Evolutionary conservation across 1,284 basidiomycete genomes (phyloP), one percentile per base, ranked within the genome.

Genomic region (Ustilago loliicola): DNA sequence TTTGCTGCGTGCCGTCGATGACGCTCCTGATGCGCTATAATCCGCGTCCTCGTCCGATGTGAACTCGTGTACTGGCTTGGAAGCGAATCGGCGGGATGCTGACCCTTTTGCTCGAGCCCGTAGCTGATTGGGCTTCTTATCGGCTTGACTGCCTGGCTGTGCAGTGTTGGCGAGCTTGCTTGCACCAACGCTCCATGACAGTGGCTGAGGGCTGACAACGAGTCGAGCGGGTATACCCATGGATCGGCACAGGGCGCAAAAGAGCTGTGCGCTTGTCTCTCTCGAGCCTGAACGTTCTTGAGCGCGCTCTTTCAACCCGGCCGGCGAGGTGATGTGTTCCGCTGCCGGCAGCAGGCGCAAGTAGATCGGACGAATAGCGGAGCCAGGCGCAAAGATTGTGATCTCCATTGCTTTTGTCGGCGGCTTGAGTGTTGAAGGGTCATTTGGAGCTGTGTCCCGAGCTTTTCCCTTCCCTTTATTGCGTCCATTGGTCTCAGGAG

Each of bases 201-300:
- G 91, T 61, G 93, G 92, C 86, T 99, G 96, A 45, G 98, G 86
- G 81, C 94, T 96, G 69, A 93, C 92, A 17, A 98, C 93, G 45
- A 99, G 89, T 29, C 97, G 89, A 2, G 94, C 91, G 0, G 96
- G 96, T 23, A 99, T 91, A 15, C 92, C 93, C 10, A 98, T 89
- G 4, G 92, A 93, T 19, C 97, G 90, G 84, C 95, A 95, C 0
- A 98, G 88, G 0, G 93, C 91, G 11, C 95, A 96, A 84, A 98
- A 98, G 7, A 99, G 89, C 82, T 96, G 94, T 0, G 94, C 93
- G 69, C 93, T 94, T 42, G 92, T 91, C 86, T 99, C 96, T 69
- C 94, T 89, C 23, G 92, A 94, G 3, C 96, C 97, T 64, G 88
- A 89, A 66, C 90, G 90, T 89, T 92, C 91, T 17, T 96, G 87